A percentile compares a stretch with the other conserved stretches of the same genome.
phyloP scores from a whole-genome alignment of 2,329 filamentous ascomycete species.

The Colletotrichum caudatum region DNA sequence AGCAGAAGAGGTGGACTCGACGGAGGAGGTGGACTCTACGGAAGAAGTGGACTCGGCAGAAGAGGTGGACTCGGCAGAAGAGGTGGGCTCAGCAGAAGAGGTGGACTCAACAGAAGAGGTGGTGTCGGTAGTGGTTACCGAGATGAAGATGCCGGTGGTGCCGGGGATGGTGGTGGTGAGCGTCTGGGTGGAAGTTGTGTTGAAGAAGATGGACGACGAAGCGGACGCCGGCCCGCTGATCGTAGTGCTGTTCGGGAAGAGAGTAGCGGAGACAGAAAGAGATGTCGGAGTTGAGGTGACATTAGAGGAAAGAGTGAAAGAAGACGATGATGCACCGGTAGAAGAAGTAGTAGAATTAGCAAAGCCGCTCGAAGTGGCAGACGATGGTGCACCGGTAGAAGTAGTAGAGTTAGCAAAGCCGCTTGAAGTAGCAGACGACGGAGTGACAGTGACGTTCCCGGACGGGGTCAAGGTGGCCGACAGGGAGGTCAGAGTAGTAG shows the following conservation, averaged over 20 bases:
- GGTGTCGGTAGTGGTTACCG: too few species aligned
- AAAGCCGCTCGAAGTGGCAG: not conserved
- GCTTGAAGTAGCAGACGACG: not conserved
- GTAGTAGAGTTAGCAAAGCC: conserved; percentile 14
- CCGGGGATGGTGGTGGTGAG: too few species aligned
- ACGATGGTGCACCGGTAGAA: not conserved
- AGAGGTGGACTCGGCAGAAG: not conserved
- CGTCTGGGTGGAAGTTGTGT: not conserved
- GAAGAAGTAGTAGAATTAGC: not conserved
- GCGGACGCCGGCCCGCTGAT: not conserved
- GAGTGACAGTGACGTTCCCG: conserved; percentile 10
- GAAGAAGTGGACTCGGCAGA: not conserved
- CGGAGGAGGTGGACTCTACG: not conserved
- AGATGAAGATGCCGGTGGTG: not conserved
- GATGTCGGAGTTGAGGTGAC: not conserved
- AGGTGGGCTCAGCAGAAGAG: too few species aligned
- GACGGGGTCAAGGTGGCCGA: conserved; percentile 6
- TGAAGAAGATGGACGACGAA: not conserved
- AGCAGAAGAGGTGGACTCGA: too few species aligned
- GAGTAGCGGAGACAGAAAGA: too few species aligned
- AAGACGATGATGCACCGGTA: not conserved
- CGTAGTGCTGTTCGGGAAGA: not conserved
- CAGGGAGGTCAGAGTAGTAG: not conserved
- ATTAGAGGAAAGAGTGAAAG: conserved; percentile 18
- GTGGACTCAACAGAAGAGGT: too few species aligned